Percentiles rank a stretch among this genome's conserved stretches.
These are phyloP conservation scores for Fusarium redolens DNA, from an alignment of 2,329 filamentous ascomycete genomes.

Conservation along the genomic window DNA sequence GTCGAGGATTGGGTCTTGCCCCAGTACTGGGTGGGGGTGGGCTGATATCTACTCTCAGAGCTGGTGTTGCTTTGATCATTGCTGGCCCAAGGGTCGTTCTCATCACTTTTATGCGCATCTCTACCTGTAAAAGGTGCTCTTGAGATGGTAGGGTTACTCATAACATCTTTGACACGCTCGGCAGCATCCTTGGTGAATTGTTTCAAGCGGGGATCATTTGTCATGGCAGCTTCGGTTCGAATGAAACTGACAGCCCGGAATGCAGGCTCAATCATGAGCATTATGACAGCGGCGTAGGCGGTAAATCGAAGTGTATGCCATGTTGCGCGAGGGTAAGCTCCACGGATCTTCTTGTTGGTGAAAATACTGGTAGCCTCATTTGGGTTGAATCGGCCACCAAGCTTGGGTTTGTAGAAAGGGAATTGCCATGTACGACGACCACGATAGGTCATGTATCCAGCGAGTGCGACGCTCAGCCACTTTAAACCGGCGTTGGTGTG, in stretches of 20 bases:
- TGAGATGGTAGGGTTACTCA: conserved; percentile 20
- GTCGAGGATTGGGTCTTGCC: neutral
- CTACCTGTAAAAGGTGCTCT: conserved; percentile 14
- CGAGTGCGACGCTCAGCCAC: conserved; percentile 41
- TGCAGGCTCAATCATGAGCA: conserved; percentile 43
- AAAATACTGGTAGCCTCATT: conserved; percentile 45
- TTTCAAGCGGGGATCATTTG: conserved; percentile 35
- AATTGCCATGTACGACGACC: conserved; percentile 45
- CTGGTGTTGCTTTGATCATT: neutral
- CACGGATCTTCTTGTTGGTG: conserved; percentile 42
- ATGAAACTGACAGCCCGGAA: conserved; percentile 42
- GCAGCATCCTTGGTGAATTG: conserved; percentile 42
- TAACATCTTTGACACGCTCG: conserved; percentile 40
- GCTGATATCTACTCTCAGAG: neutral
- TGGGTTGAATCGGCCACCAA: conserved; percentile 42
- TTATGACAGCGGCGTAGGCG: conserved; percentile 42
- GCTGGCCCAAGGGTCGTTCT: conserved; percentile 16
- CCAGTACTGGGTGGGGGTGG: conserved; percentile 15
- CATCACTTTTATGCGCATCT: conserved; percentile 9
- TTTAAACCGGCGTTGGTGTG: conserved; percentile 48
- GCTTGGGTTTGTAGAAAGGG: conserved; percentile 46
- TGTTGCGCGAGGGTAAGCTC: conserved; percentile 38
- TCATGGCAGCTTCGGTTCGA: conserved; percentile 38
- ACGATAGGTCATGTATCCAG: conserved; percentile 45
- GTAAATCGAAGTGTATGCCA: conserved; percentile 45